Percentiles rank a stretch among this genome's conserved stretches.
Evolutionary conservation across 2,329 filamentous ascomycete species (phyloP).

Genomic region (Cephalotrichum gorgonifer): DNA sequence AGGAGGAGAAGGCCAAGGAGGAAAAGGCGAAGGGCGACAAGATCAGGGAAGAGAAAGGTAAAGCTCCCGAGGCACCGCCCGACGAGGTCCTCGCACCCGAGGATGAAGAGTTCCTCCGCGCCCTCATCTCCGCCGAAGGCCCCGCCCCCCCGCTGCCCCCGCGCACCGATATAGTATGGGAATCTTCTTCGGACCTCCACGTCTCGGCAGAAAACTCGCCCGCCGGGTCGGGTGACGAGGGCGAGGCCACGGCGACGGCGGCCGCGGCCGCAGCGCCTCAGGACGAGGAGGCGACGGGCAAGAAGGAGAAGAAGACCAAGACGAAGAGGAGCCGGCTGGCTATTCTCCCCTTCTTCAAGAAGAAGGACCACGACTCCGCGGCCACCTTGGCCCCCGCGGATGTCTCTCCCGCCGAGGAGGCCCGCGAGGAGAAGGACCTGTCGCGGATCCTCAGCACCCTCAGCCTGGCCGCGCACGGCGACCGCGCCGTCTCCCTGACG

Average conservation of each 20-base stretch:
- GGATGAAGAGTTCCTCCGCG: constrained; percentile 48
- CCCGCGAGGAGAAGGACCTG: constrained; percentile 59
- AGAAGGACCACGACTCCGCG: constrained; percentile 25
- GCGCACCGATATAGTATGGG: constrained; percentile 38
- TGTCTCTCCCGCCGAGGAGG: constrained; percentile 27
- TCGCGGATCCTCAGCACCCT: constrained; percentile 71
- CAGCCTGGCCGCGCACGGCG: constrained; percentile 71
- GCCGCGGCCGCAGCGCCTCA: constrained; percentile 15
- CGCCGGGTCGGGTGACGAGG: constrained; percentile 14
- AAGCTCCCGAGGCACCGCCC: not conserved
- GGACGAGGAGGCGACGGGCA: constrained; percentile 22
- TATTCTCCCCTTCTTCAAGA: constrained; percentile 22
- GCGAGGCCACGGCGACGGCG: constrained; percentile 12
- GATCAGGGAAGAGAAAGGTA: constrained; percentile 11
- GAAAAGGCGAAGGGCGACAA: constrained; percentile 11
- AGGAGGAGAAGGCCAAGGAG: constrained; percentile 33
- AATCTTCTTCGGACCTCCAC: constrained; percentile 13
- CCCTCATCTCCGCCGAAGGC: constrained; percentile 34
- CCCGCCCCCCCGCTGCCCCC: constrained; percentile 46
- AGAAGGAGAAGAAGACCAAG: constrained; percentile 16
- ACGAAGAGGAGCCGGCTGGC: constrained; percentile 22
- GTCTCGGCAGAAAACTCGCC: constrained; percentile 22
- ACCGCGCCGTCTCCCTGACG: constrained; percentile 76
- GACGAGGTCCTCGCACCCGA: constrained; percentile 36
- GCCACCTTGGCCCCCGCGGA: constrained; percentile 22